phyloP scores from a whole-genome alignment of 2,329 filamentous ascomycete genomes.

The Colletotrichum filicis region DNA sequence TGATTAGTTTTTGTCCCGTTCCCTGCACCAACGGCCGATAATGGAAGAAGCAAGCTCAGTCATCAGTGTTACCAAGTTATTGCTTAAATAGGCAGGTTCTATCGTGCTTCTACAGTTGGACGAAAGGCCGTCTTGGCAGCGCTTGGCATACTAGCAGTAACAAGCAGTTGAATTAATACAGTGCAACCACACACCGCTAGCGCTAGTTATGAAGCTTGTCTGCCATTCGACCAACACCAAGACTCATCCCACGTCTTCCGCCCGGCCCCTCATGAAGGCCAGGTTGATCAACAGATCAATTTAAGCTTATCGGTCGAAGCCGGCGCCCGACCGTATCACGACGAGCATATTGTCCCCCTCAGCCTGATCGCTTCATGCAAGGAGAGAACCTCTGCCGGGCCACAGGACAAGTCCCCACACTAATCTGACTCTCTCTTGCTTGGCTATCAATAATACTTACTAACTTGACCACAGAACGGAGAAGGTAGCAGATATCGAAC shows the following conservation, averaged over 20 bases:
- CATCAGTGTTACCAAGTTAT: not conserved
- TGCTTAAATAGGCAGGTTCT: slow-evolving; percentile 21
- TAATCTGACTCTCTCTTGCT: not conserved
- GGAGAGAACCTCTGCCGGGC: not conserved
- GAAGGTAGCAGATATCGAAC: not conserved
- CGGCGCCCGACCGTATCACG: not conserved
- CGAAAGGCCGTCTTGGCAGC: slow-evolving; percentile 15
- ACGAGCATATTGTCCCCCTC: not conserved
- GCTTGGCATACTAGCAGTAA: slow-evolving; percentile 16
- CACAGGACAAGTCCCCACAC: not conserved
- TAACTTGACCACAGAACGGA: not conserved
- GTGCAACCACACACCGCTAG: slow-evolving; percentile 14
- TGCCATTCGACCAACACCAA: slow-evolving; percentile 13
- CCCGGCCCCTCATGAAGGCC: not conserved
- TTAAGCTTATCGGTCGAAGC: not conserved
- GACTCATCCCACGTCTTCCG: slow-evolving; percentile 12
- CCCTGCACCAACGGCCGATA: not conserved
- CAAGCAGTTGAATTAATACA: not conserved
- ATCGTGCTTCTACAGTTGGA: slow-evolving; percentile 20
- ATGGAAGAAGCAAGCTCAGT: not conserved
- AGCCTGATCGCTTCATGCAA: not conserved
- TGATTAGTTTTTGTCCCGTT: not conserved
- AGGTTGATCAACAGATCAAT: not conserved
- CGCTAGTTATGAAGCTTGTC: slow-evolving; percentile 6
- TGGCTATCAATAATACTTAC: not conserved